Evolutionary conservation across 2,329 filamentous ascomycete species (phyloP).

Genomic region (Talaromyces sp.): DNA sequence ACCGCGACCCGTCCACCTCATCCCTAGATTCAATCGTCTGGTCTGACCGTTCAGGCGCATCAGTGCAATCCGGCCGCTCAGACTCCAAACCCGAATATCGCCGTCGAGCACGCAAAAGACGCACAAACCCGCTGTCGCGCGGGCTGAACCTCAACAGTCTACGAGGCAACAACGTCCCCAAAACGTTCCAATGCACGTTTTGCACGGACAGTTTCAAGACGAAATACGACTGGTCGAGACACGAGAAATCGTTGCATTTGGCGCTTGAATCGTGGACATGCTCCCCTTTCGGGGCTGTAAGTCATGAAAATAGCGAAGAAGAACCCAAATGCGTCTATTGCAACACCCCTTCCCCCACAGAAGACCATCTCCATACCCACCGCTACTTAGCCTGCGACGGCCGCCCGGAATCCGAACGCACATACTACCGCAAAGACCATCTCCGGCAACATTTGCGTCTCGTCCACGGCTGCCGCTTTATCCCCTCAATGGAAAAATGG

Average conservation of each 20-base stretch:
- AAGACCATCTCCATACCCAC: constrained; percentile 51
- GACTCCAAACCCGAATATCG: constrained; percentile 2
- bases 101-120: constrained; percentile 16
- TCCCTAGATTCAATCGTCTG: constrained; percentile 13
- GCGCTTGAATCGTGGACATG: constrained; percentile 37
- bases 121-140: constrained; percentile 10
- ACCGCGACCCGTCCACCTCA: constrained; percentile 12
- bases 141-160: constrained; percentile 4
- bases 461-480: constrained; percentile 54
- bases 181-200: constrained; percentile 45
- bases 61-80: constrained; percentile 9
- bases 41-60: constrained; percentile 17
- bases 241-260: constrained; percentile 50
- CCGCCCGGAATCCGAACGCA: constrained; percentile 51
- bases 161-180: background rate
- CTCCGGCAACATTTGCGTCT: constrained; percentile 56
- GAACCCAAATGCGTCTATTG: constrained; percentile 50
- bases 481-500: constrained; percentile 53
- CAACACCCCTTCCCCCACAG: constrained; percentile 44
- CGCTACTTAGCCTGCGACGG: constrained; percentile 51
- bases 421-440: constrained; percentile 60
- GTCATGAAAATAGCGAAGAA: background rate
- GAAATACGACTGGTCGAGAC: constrained; percentile 50
- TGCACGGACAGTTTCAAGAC: constrained; percentile 48
- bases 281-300: constrained; percentile 8